phyloP scores from a whole-genome alignment of 108 stramenopile genomes.

The Seminavis robusta region DNA sequence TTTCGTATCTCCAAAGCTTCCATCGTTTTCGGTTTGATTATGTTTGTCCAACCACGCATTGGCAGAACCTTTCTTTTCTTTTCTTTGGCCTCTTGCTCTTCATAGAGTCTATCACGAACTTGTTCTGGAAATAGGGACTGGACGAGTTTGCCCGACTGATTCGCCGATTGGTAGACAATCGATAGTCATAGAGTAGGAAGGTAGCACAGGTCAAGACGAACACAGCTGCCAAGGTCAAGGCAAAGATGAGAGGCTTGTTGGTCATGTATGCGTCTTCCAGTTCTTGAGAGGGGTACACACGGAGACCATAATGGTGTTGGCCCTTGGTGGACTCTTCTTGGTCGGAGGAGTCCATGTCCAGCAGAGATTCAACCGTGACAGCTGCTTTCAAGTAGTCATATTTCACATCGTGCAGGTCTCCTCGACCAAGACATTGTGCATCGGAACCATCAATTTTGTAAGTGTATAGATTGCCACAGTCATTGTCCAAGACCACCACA shows the following conservation, averaged over 20 bases:
- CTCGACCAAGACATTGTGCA: constrained; percentile 12
- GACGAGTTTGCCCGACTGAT: not conserved
- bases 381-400: constrained; percentile 16
- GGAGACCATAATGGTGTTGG: constrained; percentile 1
- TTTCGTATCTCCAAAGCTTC: too few relatives aligned
- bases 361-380: not conserved
- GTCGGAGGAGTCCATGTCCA: not conserved
- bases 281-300: constrained; percentile 2
- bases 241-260: constrained; percentile 35
- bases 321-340: not conserved
- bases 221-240: constrained; percentile 33
- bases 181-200: not conserved
- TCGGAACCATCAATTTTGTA: constrained; percentile 15
- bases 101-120: constrained; percentile 6
- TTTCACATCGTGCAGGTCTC: constrained; percentile 35
- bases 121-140: not conserved
- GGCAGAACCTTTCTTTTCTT: not conserved
- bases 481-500: constrained; percentile 23
- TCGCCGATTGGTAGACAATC: not conserved
- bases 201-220: constrained; percentile 28
- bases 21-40: too few relatives aligned
- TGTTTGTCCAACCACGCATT: not conserved
- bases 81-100: too few relatives aligned
- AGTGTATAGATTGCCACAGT: constrained; percentile 23
- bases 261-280: constrained; percentile 21